Evolutionary conservation across 179 eudicot species (phyloP).

Genomic region (Beta macrorhiza): DNA sequence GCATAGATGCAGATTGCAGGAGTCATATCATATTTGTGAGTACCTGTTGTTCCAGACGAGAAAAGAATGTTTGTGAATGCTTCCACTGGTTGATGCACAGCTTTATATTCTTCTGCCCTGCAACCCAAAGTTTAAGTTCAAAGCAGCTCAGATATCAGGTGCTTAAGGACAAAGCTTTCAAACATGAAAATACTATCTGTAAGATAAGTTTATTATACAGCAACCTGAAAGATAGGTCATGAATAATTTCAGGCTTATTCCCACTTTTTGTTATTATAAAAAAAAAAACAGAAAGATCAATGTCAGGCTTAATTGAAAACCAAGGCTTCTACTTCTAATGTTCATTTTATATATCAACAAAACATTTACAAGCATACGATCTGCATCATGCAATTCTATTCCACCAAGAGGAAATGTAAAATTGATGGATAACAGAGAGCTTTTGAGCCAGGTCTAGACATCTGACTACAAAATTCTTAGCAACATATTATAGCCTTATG

Average conservation of each 20-base stretch:
- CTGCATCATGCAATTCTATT: background rate
- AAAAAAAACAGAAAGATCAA: background rate
- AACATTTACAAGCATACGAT: background rate
- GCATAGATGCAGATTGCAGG: background rate
- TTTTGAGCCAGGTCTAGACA: background rate
- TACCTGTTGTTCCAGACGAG: conserved; percentile 99
- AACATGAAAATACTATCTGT: background rate
- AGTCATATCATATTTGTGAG: background rate
- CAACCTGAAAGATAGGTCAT: background rate
- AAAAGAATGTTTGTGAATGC: conserved; percentile 88
- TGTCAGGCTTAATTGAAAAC: background rate
- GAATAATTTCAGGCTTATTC: background rate
- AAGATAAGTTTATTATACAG: background rate
- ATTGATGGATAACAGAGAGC: background rate
- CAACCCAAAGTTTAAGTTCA: conserved; percentile 21
- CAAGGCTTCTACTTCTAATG: background rate
- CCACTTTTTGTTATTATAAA: too few relatives aligned
- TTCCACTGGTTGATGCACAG: conserved; percentile 64
- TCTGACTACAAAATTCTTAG: background rate
- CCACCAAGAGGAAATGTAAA: background rate
- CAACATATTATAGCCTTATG: too few relatives aligned
- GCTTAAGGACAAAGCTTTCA: background rate
- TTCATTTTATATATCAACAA: too few relatives aligned
- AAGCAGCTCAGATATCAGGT: background rate
- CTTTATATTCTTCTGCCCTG: conserved; percentile 66